These are phyloP conservation scores for Psidium guajava DNA, from an alignment of 345 rosid genomes.

Conservation along the genomic window DNA sequence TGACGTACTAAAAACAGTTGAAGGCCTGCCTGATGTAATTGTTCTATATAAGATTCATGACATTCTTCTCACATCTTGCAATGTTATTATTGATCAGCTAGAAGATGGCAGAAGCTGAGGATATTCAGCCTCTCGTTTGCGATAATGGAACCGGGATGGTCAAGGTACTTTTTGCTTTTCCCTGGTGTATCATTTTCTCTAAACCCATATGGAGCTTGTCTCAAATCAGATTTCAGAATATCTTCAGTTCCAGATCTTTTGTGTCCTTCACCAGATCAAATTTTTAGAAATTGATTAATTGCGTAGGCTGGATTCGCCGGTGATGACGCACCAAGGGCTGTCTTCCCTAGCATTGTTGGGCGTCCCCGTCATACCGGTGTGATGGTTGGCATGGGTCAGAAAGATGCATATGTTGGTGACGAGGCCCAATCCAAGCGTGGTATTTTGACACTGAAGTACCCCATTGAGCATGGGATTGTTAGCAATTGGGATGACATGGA, in stretches of 20 bases:
- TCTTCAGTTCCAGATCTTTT: not conserved
- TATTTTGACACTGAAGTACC: conserved; percentile 61
- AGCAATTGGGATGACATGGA: conserved; percentile 79
- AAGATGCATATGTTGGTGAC: conserved; percentile 66
- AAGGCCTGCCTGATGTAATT: not conserved
- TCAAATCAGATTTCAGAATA: not conserved
- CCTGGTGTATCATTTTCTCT: not conserved
- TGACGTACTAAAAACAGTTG: not conserved
- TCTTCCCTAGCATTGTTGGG: conserved; percentile 58
- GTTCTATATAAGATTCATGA: not conserved
- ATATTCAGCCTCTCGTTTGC: conserved; percentile 40
- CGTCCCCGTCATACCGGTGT: conserved; percentile 68
- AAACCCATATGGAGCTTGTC: not conserved
- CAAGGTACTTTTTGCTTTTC: conserved; percentile 13
- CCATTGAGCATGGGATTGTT: conserved; percentile 75
- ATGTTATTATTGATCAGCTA: not conserved
- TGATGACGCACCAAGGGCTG: conserved; percentile 66
- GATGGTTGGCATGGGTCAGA: conserved; percentile 76
- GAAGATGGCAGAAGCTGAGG: conserved; percentile 23
- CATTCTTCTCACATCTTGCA: not conserved
- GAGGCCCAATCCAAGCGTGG: conserved; percentile 79
- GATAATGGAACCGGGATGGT: conserved; percentile 47
- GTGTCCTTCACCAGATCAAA: not conserved
- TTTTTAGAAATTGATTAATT: not conserved
- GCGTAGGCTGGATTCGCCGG: conserved; percentile 64